These are phyloP conservation scores for Saksenaea vasiformis DNA, from an alignment of 371 early-diverging fungal species.

Conservation along the genomic window DNA sequence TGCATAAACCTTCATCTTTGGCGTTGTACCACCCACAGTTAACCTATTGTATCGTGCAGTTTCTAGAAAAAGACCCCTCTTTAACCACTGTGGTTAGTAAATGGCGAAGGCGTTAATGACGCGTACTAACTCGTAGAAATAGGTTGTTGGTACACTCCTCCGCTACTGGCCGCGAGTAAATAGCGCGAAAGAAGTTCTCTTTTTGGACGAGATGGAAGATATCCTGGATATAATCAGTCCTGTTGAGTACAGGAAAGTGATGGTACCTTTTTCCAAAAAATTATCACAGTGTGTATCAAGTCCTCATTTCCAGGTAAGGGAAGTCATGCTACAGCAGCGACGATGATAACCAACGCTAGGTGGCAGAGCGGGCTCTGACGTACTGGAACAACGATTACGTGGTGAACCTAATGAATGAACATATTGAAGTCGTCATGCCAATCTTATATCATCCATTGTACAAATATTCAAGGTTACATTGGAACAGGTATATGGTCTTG, in stretches of 20 bases:
- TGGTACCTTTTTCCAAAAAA: conserved; percentile 89
- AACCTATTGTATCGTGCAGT: conserved; percentile 97
- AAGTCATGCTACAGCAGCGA: neutral
- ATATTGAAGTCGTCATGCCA: conserved; percentile 86
- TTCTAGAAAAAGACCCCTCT: conserved; percentile 94
- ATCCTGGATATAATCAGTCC: conserved; percentile 93
- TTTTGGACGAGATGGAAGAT: conserved; percentile 95
- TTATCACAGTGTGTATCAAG: conserved; percentile 90
- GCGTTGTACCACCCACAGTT: conserved; percentile 94
- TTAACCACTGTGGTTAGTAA: conserved; percentile 79
- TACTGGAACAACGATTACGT: conserved; percentile 98
- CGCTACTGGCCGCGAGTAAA: conserved; percentile 98
- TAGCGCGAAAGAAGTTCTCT: conserved; percentile 97
- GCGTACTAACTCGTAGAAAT: neutral
- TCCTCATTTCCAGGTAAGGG: conserved; percentile 94
- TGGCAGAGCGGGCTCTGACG: conserved; percentile 94
- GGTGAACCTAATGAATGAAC: conserved; percentile 88
- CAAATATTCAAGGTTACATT: conserved; percentile 91
- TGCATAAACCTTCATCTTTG: conserved; percentile 93
- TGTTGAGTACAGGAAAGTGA: conserved; percentile 83
- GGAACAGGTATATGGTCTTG: conserved; percentile 80
- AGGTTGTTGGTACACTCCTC: conserved; percentile 87
- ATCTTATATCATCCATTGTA: conserved; percentile 92
- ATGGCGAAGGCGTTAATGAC: neutral
- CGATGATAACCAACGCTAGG: conserved; percentile 45